A percentile compares a stretch with the other conserved stretches of the same genome.
Evolutionary conservation across 306 rosid species (phyloP).

Genomic region (Cucurbita ficifolia): DNA sequence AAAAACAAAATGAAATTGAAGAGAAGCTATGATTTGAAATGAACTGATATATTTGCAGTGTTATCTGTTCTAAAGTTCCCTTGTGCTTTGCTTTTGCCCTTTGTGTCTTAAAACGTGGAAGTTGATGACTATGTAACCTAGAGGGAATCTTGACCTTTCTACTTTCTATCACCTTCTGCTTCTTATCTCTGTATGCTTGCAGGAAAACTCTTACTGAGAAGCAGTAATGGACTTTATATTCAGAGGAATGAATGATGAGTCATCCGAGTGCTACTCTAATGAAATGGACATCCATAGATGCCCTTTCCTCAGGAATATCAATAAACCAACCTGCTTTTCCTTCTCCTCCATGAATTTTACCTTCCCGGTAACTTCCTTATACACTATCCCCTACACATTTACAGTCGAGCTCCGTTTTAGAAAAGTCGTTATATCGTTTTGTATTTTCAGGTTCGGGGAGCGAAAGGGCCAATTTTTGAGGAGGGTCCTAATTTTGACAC

Average conservation of each 20-base stretch:
- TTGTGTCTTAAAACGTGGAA: not conserved
- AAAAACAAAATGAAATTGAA: not conserved
- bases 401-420: not conserved
- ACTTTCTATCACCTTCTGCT: not conserved
- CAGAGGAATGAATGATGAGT: conserved; percentile 34
- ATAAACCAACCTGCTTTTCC: conserved; percentile 52
- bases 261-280: conserved; percentile 41
- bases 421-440: not conserved
- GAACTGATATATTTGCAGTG: not conserved
- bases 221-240: conserved; percentile 36
- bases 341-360: conserved; percentile 33
- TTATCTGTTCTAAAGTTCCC: not conserved
- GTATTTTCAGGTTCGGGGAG: conserved; percentile 23
- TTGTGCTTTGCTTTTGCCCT: not conserved
- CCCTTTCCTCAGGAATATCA: conserved; percentile 60
- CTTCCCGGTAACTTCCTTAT: conserved; percentile 31
- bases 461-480: conserved; percentile 72
- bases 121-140: not conserved
- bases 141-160: not conserved
- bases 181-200: not conserved
- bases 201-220: conserved; percentile 12
- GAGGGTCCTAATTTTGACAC: conserved; percentile 61
- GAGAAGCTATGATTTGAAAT: not conserved
- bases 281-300: conserved; percentile 44
- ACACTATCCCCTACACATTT: not conserved